Evolutionary conservation across 441 rosid species (phyloP).

Genomic region (Omphalea diandra): DNA sequence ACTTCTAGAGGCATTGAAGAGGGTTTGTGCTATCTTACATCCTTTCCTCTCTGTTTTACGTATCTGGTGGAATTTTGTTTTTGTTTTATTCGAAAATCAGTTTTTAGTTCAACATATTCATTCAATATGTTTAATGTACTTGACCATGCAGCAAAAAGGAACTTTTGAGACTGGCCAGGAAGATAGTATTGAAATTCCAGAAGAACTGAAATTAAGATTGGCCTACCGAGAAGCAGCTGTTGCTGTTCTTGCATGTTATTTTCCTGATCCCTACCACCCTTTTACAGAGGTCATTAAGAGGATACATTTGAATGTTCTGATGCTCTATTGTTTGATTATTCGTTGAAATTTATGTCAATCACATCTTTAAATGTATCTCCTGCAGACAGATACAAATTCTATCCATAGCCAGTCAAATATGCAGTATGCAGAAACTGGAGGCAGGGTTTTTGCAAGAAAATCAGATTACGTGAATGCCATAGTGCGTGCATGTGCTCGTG

Average conservation of each 20-base stretch:
- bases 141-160: slow-evolving; percentile 81
- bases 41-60: background rate
- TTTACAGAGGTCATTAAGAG: slow-evolving; percentile 57
- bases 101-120: background rate
- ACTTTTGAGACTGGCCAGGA: slow-evolving; percentile 99
- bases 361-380: slow-evolving; percentile 26
- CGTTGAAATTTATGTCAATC: slow-evolving; percentile 18
- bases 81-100: background rate
- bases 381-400: slow-evolving; percentile 88
- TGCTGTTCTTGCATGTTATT: slow-evolving; percentile 86
- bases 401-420: slow-evolving; percentile 74
- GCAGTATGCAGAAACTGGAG: slow-evolving; percentile 55
- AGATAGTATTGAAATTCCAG: slow-evolving; percentile 82
- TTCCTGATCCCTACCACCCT: slow-evolving; percentile 78
- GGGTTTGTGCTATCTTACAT: slow-evolving; percentile 49
- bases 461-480: slow-evolving; percentile 77
- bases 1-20: slow-evolving; percentile 87
- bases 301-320: background rate
- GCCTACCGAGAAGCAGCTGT: slow-evolving; percentile 97
- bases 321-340: slow-evolving; percentile 23
- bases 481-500: slow-evolving; percentile 90
- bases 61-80: background rate
- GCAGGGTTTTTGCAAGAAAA: slow-evolving; percentile 71
- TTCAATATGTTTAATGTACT: slow-evolving; percentile 21
- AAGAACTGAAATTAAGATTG: slow-evolving; percentile 79